Conservation (phyloP, 2,329 filamentous ascomycete species). For the Sarocladium strictum region DNA sequence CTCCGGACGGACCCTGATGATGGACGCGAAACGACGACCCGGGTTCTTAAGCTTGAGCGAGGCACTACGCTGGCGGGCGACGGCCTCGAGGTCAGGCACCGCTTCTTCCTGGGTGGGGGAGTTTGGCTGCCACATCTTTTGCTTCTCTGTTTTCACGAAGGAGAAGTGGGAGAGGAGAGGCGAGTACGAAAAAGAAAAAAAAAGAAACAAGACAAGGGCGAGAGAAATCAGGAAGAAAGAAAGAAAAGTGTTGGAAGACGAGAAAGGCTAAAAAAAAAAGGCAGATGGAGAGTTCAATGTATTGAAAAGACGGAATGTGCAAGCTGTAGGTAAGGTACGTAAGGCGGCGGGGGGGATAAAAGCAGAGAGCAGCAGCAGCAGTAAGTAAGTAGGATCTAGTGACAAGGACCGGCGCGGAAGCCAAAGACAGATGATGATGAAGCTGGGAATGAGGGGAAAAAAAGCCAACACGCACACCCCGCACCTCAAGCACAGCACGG, state of each 20-base stretch:
- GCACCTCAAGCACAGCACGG: too few species aligned
- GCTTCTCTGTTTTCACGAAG: neutral
- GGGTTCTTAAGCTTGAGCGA: conserved; percentile 24
- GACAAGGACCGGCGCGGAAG: too few species aligned
- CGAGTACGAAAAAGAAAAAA: neutral
- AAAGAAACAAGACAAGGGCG: neutral
- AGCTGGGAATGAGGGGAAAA: too few species aligned
- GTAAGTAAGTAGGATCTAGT: too few species aligned
- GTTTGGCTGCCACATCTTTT: conserved; percentile 19
- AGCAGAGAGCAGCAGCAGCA: too few species aligned
- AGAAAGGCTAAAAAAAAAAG: neutral
- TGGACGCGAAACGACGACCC: conserved; percentile 60
- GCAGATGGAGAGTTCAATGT: too few species aligned
- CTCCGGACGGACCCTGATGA: conserved; percentile 65
- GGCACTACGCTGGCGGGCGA: neutral
- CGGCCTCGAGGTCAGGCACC: conserved; percentile 6
- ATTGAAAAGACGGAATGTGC: too few species aligned
- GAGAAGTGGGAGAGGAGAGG: neutral
- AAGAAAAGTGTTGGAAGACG: neutral
- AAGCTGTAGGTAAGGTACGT: too few species aligned
- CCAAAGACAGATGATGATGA: too few species aligned
- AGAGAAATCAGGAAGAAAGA: neutral
- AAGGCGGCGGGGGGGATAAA: too few species aligned
- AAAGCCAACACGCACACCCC: too few species aligned
- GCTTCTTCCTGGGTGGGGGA: conserved; percentile 15